Evolutionary conservation across 257 asterid species (phyloP).

Genomic region (Rubia yunnanensis): DNA sequence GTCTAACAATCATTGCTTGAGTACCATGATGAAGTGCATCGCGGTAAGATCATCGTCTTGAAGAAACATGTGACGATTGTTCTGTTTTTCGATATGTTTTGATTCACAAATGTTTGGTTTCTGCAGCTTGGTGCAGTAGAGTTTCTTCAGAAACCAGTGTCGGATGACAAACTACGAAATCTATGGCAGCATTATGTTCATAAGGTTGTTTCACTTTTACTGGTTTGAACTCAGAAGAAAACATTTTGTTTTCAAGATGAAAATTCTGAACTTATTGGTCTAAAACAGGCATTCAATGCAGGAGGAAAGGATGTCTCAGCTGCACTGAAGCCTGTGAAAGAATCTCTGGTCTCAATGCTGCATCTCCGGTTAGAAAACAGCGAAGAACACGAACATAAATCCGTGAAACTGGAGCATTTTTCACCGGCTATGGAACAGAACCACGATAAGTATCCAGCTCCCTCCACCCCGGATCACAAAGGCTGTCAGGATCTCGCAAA

Average conservation of each 20-base stretch:
- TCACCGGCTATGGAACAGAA: conserved; percentile 9
- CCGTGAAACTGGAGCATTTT: conserved; percentile 12
- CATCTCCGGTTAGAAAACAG: conserved; percentile 15
- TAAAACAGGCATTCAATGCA: conserved; percentile 40
- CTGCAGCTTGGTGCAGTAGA: conserved; percentile 49
- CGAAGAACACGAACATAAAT: conserved; percentile 8
- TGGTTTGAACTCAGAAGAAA: background rate
- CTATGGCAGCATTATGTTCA: conserved; percentile 49
- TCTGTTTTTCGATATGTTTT: conserved; percentile 7
- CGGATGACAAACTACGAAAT: conserved; percentile 41
- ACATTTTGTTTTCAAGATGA: background rate
- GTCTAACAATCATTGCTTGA: conserved; percentile 29
- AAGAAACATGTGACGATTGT: too few relatives aligned
- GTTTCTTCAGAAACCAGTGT: conserved; percentile 41
- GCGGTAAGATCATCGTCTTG: conserved; percentile 32
- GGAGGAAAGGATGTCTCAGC: conserved; percentile 27
- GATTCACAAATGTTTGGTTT: background rate
- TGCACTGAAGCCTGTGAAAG: conserved; percentile 33
- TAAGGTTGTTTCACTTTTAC: conserved; percentile 24
- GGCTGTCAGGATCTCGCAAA: conserved; percentile 33
- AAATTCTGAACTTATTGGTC: conserved; percentile 18
- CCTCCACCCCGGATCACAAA: conserved; percentile 39
- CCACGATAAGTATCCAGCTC: conserved; percentile 37
- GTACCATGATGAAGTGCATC: conserved; percentile 47
- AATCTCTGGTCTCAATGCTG: conserved; percentile 26